These are phyloP conservation scores for Candida nonsorbophila DNA, from an alignment of 805 yeast genomes.

Conservation along the genomic window DNA sequence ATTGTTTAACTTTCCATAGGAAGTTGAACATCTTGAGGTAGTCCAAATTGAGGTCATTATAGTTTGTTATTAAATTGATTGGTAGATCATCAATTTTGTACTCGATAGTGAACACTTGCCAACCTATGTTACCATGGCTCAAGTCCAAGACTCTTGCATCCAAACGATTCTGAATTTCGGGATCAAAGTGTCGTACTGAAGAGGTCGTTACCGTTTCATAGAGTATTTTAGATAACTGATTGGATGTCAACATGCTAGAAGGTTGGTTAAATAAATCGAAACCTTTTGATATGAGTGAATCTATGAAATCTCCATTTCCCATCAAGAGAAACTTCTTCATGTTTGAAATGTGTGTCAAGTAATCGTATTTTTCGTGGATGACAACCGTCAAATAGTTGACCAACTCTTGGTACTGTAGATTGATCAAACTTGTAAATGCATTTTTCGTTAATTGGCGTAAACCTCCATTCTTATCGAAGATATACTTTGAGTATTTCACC, in stretches of 20 bases:
- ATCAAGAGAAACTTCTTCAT: conserved; percentile 64
- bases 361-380: conserved; percentile 42
- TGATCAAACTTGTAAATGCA: conserved; percentile 27
- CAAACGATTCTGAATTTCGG: conserved; percentile 44
- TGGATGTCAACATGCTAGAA: conserved; percentile 57
- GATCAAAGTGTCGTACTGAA: conserved; percentile 36
- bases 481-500: conserved; percentile 21
- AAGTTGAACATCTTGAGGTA: conserved; percentile 82
- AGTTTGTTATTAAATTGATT: conserved; percentile 34
- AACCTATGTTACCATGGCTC: conserved; percentile 65
- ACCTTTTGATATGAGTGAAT: conserved; percentile 55
- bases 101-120: conserved; percentile 91
- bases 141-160: conserved; percentile 82
- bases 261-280: conserved; percentile 51
- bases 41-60: conserved; percentile 31
- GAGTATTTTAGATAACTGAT: conserved; percentile 58
- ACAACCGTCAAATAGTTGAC: conserved; percentile 45
- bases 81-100: conserved; percentile 57
- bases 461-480: conserved; percentile 27
- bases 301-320: conserved; percentile 80
- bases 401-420: conserved; percentile 47
- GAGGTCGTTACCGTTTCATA: conserved; percentile 59
- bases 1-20: conserved; percentile 71
- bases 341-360: conserved; percentile 52
- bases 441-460: conserved; percentile 28